A percentile compares a stretch with the other conserved stretches of the same genome.
phyloP scores from a whole-genome alignment of 139 green algal genomes.

The Chlorella sp. region DNA sequence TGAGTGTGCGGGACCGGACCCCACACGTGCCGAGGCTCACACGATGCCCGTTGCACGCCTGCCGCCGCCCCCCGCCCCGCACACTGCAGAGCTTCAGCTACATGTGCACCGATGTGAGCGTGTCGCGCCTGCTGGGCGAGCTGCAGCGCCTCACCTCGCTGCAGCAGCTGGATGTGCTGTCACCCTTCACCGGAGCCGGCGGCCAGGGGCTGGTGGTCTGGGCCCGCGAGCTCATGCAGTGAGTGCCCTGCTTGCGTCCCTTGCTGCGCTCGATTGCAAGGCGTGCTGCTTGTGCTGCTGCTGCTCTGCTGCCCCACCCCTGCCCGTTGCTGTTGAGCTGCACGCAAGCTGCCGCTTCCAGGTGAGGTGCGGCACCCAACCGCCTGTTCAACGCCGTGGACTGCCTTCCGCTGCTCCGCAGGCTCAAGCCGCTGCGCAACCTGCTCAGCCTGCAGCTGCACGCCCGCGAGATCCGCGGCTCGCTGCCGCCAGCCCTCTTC shows the following conservation, averaged over 20 bases:
- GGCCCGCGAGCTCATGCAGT: constrained; percentile 21
- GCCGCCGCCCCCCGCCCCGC: neutral
- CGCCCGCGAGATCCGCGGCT: constrained; percentile 25
- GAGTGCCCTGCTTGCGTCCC: neutral
- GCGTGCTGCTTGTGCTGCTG: neutral
- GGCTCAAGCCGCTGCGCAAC: constrained; percentile 39
- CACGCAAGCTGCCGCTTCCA: too few relatives aligned
- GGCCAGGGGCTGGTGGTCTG: constrained; percentile 8
- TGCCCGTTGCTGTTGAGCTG: too few relatives aligned
- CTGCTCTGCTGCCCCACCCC: too few relatives aligned
- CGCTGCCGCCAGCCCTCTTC: constrained; percentile 23
- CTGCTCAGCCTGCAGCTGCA: constrained; percentile 33
- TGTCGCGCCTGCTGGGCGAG: constrained; percentile 14
- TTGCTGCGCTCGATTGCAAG: neutral
- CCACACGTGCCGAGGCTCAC: neutral
- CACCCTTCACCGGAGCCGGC: constrained; percentile 6
- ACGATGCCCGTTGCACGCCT: neutral
- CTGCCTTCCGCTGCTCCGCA: neutral
- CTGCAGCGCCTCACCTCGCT: constrained; percentile 23
- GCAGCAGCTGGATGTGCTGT: constrained; percentile 29
- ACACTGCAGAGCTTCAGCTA: constrained; percentile 19
- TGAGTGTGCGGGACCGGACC: neutral
- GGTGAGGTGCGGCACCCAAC: too few relatives aligned
- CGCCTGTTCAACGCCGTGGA: neutral
- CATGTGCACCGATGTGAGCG: neutral